Evolutionary conservation across 208 protist species (phyloP), one percentile per base, ranked within the genome.

Genomic region (Trypanosoma boissoni): DNA sequence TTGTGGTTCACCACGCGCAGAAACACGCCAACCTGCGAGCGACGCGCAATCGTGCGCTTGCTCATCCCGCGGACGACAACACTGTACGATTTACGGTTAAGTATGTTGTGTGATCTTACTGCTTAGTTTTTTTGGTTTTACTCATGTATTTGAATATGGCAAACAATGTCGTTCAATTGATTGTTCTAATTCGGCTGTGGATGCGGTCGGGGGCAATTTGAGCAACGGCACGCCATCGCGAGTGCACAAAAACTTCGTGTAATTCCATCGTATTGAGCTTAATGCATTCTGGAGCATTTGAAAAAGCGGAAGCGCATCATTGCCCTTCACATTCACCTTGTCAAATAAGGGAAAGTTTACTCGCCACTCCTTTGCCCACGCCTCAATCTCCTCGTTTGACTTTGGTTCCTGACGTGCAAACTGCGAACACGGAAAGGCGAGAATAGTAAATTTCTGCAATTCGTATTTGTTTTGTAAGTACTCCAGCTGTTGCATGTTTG

Each of bases 1-100:
- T 94, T 97, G 94, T 97, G 97, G 94, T 99, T 99, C 80, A 98
- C 81, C 32, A 98, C 80, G 78, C 98, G 98, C 59, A 99, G 82
- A 85, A 99, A 99, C 71, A 97, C 89, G 66, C 83, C 91, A 37
- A 99, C 79, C 62, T 85, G 78, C 52, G 93, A 97, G 71, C 95
- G 82, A 74, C 92, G 88, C 31, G 81, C 60, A 48, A 98, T 94
- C 32, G 76, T 83, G 69, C 96, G 96, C 82, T 95, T 87, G 76
- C 74, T 86, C 97, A 99, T 99, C 34, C 78, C 71, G 64, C 90
- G 94, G 62, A 92, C 80, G 36, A 99, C 84, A 81, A n/a, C n/a
- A n/a, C n/a, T n/a, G n/a, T n/a, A n/a, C n/a, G n/a, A n/a, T n/a
- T n/a, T n/a, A n/a, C n/a, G n/a, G n/a, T n/a, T n/a, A n/a, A n/a